Evolutionary conservation across 2,329 filamentous ascomycete genomes (phyloP).

Genomic region (Mariannaea sp.): DNA sequence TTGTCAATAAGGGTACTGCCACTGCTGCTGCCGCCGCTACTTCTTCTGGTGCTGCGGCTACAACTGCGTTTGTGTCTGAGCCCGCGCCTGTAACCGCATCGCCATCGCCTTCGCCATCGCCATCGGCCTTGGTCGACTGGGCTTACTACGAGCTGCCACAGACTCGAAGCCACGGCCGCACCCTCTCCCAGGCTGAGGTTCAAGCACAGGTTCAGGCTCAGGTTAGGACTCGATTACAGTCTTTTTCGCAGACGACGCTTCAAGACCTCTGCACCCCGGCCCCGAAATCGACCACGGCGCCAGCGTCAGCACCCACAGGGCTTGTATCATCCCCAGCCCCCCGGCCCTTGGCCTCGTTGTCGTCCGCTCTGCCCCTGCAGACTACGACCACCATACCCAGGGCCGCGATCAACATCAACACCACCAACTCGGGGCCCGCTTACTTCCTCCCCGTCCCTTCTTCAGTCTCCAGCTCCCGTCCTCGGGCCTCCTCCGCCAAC

Average conservation of each 20-base stretch:
- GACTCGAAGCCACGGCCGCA: slow-evolving; percentile 18
- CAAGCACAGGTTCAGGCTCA: slow-evolving; percentile 22
- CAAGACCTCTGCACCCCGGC: slow-evolving; percentile 25
- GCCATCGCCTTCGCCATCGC: background rate
- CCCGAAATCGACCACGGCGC: slow-evolving; percentile 6
- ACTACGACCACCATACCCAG: slow-evolving; percentile 1
- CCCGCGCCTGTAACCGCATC: slow-evolving; percentile 2
- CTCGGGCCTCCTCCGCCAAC: slow-evolving; percentile 33
- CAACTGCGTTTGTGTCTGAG: slow-evolving; percentile 4
- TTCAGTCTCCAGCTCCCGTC: slow-evolving; percentile 32
- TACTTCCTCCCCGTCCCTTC: slow-evolving; percentile 31
- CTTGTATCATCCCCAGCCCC: slow-evolving; percentile 14
- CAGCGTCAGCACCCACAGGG: slow-evolving; percentile 5
- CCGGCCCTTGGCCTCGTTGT: slow-evolving; percentile 31
- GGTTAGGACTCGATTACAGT: slow-evolving; percentile 28
- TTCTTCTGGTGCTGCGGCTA: slow-evolving; percentile 7
- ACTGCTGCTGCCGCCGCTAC: background rate
- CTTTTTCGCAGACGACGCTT: slow-evolving; percentile 32
- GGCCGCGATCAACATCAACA: background rate
- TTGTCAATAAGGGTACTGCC: slow-evolving; percentile 19
- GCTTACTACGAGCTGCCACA: slow-evolving; percentile 34
- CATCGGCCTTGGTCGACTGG: slow-evolving; percentile 4
- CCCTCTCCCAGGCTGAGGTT: slow-evolving; percentile 15
- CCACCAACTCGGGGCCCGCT: slow-evolving; percentile 21
- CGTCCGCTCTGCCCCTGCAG: slow-evolving; percentile 30